Base-by-base conservation (phyloP, 495 filamentous ascomycete species). In the Talaromyces wortmannii region DNA sequence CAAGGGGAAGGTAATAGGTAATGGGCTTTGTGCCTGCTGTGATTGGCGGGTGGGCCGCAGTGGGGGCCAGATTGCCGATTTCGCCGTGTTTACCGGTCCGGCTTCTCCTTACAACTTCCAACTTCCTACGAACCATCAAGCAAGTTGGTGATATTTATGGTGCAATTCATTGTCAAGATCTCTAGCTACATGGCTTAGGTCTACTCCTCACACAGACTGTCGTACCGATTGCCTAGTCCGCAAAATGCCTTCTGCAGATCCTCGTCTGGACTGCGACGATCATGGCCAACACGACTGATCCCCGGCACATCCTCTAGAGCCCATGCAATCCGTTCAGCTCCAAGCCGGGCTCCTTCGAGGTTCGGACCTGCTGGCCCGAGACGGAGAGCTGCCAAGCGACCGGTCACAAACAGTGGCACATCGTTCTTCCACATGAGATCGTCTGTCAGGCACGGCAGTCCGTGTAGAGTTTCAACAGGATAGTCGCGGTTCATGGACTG, bases 261-360 rank as follows among this genome's bases (percentile, higher is more conserved):
- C 56, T 59, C 54, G 54, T 53, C 53, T 55, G 7, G 11, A 3
- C 40, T 23, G 31, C 40, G 29, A 46, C 50, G 42, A 30, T 15
- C 18, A n/a, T 31, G 36, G 8, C 8, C 29, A 45, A 12, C 18
- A 40, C 10, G 8, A 13, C 11, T 53, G 42, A 62, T 61, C 31
- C 66, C 70, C 46, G 77, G 49, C 8, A 79, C 60, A 58, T 83
- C 80, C 57, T 80, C 74, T 57, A 85, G 69, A 2, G 74, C 75
- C 82, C 80, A 85, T 6, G 79, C 74, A 45, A 87, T 76, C 50
- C 83, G 68, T 68, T 87, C 83, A 3, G 83, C 83, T 4, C 83
- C 83, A 43, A 80, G 61, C 52, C 82, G 76, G n/a, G 82, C 81
- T 5, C 83, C 83, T 52, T 83, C 83, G 4, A 87, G 68, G 65